Conservation (phyloP, 1,284 basidiomycete genomes). For the Ustilago vetiveriae region DNA sequence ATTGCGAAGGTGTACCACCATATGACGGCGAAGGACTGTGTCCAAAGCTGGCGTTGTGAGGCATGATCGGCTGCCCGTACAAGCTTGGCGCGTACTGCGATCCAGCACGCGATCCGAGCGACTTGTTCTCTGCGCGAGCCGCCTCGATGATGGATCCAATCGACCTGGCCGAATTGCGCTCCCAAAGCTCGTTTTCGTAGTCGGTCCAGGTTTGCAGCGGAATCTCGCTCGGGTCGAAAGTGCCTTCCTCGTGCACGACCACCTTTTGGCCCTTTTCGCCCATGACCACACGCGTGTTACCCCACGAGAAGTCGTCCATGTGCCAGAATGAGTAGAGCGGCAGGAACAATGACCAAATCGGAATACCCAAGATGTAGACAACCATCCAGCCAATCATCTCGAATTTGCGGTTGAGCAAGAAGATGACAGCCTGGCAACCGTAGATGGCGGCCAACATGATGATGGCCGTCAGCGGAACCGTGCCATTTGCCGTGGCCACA, state of each 20-base stretch:
- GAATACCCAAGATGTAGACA: slow-evolving; percentile 76
- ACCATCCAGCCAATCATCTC: slow-evolving; percentile 66
- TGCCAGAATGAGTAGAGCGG: slow-evolving; percentile 98
- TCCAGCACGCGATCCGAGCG: slow-evolving; percentile 49
- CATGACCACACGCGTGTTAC: slow-evolving; percentile 89
- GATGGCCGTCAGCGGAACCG: slow-evolving; percentile 73
- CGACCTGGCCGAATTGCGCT: slow-evolving; percentile 54
- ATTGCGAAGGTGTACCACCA: slow-evolving; percentile 46
- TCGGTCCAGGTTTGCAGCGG: slow-evolving; percentile 96
- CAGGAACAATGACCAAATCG: slow-evolving; percentile 88
- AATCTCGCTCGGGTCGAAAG: slow-evolving; percentile 94
- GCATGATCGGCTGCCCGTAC: slow-evolving; percentile 46
- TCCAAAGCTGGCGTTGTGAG: slow-evolving; percentile 42
- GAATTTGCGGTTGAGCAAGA: slow-evolving; percentile 66
- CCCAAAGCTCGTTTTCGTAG: slow-evolving; percentile 69
- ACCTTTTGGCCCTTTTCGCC: slow-evolving; percentile 86
- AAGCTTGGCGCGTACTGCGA: slow-evolving; percentile 53
- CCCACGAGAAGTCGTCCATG: slow-evolving; percentile 98
- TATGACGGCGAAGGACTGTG: slow-evolving; percentile 53
- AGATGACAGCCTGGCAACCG: slow-evolving; percentile 71
- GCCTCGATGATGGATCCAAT: slow-evolving; percentile 57
- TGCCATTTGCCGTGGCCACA: slow-evolving; percentile 53
- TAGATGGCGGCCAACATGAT: slow-evolving; percentile 93
- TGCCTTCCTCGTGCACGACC: slow-evolving; percentile 93
- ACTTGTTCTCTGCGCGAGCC: slow-evolving; percentile 52